A percentile compares a stretch with the other conserved stretches of the same genome.
These are phyloP conservation scores for Fusarium paranaense DNA, from an alignment of 2,329 filamentous ascomycete genomes.

Conservation along the genomic window DNA sequence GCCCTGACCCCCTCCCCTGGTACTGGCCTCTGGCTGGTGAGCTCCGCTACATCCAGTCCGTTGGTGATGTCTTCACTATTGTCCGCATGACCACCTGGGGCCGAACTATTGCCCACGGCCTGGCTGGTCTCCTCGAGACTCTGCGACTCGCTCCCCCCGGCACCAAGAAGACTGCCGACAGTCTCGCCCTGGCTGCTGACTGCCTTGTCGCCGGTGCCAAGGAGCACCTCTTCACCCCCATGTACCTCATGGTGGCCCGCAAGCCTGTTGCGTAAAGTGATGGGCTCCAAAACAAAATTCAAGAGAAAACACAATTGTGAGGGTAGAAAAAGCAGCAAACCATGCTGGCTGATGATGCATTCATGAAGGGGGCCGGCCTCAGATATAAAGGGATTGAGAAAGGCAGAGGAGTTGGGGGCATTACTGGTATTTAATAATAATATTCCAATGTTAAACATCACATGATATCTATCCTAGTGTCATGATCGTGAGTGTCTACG, in stretches of 20 bases:
- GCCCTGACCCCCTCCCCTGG: conserved; percentile 84
- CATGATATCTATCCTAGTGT: conserved; percentile 17
- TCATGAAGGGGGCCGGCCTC: conserved; percentile 32
- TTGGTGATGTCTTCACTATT: conserved; percentile 85
- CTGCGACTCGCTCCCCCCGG: conserved; percentile 81
- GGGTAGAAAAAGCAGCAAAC: conserved; percentile 21
- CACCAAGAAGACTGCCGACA: conserved; percentile 95
- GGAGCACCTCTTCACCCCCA: conserved; percentile 95
- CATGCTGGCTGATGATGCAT: conserved; percentile 35
- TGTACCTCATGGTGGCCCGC: conserved; percentile 96
- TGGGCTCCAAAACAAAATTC: conserved; percentile 9
- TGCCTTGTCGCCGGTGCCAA: conserved; percentile 87
- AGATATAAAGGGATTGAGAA: conserved; percentile 28
- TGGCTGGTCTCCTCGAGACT: conserved; percentile 81
- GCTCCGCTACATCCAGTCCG: conserved; percentile 82
- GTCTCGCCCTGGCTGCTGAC: conserved; percentile 83
- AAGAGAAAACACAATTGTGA: conserved; percentile 23
- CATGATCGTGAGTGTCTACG: not conserved
- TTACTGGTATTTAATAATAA: conserved; percentile 47
- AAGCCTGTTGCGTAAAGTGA: conserved; percentile 69
- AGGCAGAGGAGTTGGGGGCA: conserved; percentile 36
- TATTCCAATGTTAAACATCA: conserved; percentile 35
- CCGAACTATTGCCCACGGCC: conserved; percentile 78
- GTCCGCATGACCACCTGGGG: conserved; percentile 90
- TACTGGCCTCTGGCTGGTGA: conserved; percentile 93